Base-by-base conservation (phyloP, 257 asterid species). In the Ocimum tenuiflorum region DNA sequence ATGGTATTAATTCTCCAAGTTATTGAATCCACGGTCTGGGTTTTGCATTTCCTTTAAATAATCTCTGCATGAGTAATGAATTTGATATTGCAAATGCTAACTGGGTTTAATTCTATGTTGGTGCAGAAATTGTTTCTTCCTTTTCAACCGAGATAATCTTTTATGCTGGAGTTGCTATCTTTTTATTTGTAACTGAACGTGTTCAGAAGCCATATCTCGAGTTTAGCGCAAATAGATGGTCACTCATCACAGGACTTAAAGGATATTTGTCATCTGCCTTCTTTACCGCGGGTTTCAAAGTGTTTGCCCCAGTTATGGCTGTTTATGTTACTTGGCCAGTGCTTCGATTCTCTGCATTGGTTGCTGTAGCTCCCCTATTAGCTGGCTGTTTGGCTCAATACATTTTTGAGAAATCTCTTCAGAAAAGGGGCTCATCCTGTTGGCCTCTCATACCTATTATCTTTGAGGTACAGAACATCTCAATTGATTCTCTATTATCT, bases 371-470 rank as follows among this genome's bases (percentile, higher is more conserved):
- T 64, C 97, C 99, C 47, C 75, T 83, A 66, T 77, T 88, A 60
- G 46, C 67, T 27, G 92, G 97, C 51, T 72, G 76, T 60, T 75
- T 94, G 67, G 85, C 70, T 41, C 99, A 94, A 59, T 88, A 57
- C 60, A 56, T 43, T 20, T 90, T 88, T 20, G 92, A 90, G 83
- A 80, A 67, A 59, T 38, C 4, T 24, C 88, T 90, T 11, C 87
- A 82, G 8, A 64, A 23, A 45, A 75, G 54, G 0, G 81, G 82
- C 27, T 90, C 99, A 11, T 94, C 97, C 36, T 80, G 85, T 71
- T 94, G 99, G 99, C 97, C 97, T 29, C 66, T 94, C 72, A 72
- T 94, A 76, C 89, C 97, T 13, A 88, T 90, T 61, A 81, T 94
- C 70, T 94, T 90, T 4, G 97, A 94, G 95, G 99, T 83, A 76